Evolutionary conservation across 2,329 filamentous ascomycete species (phyloP).

Genomic region (Penicillium sp.): DNA sequence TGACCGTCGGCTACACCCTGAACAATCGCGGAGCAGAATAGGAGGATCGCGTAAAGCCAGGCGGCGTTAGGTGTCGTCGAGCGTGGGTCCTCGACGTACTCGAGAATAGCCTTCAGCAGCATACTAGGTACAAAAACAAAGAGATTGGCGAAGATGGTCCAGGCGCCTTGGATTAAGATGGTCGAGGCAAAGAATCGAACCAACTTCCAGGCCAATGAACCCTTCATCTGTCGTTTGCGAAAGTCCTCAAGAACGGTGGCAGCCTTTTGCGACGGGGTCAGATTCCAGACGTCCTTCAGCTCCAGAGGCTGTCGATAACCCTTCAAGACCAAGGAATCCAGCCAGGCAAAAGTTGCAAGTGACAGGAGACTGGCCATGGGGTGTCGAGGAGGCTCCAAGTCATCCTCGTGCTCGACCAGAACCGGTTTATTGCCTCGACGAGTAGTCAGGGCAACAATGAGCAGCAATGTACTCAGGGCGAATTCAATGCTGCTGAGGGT

Average conservation of each 20-base stretch:
- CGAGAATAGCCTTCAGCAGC: slow-evolving; percentile 81
- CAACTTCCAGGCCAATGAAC: slow-evolving; percentile 71
- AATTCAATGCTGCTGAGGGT: slow-evolving; percentile 70
- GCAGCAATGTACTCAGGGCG: slow-evolving; percentile 65
- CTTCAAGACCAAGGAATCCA: slow-evolving; percentile 80
- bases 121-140: slow-evolving; percentile 90
- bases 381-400: slow-evolving; percentile 79
- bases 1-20: slow-evolving; percentile 80
- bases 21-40: slow-evolving; percentile 75
- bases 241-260: slow-evolving; percentile 74
- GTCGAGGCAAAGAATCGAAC: slow-evolving; percentile 75
- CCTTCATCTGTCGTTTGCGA: slow-evolving; percentile 76
- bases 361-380: slow-evolving; percentile 85
- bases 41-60: slow-evolving; percentile 90
- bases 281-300: slow-evolving; percentile 84
- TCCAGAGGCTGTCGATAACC: slow-evolving; percentile 83
- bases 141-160: slow-evolving; percentile 72
- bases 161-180: slow-evolving; percentile 70
- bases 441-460: slow-evolving; percentile 70
- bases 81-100: slow-evolving; percentile 83
- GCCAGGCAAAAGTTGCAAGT: slow-evolving; percentile 81
- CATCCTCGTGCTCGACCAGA: slow-evolving; percentile 80
- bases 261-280: slow-evolving; percentile 83
- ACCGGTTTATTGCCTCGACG: slow-evolving; percentile 90
- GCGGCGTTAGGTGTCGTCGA: slow-evolving; percentile 75